Base-by-base conservation (phyloP, 2,329 filamentous ascomycete genomes). In the Simplicillium sp. region DNA sequence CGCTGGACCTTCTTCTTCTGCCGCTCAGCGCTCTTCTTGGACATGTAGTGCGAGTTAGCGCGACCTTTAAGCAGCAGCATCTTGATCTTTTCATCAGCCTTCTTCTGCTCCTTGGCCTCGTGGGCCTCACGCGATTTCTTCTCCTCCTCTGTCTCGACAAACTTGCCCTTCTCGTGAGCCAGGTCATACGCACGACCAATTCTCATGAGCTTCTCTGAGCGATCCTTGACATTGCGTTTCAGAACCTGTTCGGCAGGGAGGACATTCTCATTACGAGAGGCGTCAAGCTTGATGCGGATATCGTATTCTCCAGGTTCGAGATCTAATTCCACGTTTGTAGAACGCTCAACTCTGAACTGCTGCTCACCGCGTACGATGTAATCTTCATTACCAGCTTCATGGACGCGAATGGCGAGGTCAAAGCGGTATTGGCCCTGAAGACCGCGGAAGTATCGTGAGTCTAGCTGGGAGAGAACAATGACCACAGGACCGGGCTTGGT, bases 301-400 rank as follows among this genome's bases (percentile, higher is more conserved):
- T 76, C 77, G 59, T 94, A 94, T 34, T 74, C 77, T 11, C 87
- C 87, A 0, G 82, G 73, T 15, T 85, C 78, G 18, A 94, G 75
- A 29, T 81, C 70, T 8, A 92, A 69, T 56, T 92, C 87, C 1
- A 84, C 80, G 38, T 82, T 88, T 32, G 88, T 81, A 1, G 82
- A 85, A 7, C 87, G 79, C 16, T 70, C 77, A 75, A 87, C 85
- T 17, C 72, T 61, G 44, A 73, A 71, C 29, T 69, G 67, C 28
- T 64, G 62, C 38, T 74, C 67, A 43, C 69, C 75, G 50, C 73
- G 69, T 12, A 76, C 70, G 12, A 77, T 62, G 48, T 76, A 75
- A 48, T 74, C 71, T 40, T 73, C 68, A 49, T 56, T 63, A 37
- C 55, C 67, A 36, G 58, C 63, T 49, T 53, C 66, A 58, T 79